Base-by-base conservation (phyloP, 306 rosid genomes). In the Gleditsia sinensis region DNA sequence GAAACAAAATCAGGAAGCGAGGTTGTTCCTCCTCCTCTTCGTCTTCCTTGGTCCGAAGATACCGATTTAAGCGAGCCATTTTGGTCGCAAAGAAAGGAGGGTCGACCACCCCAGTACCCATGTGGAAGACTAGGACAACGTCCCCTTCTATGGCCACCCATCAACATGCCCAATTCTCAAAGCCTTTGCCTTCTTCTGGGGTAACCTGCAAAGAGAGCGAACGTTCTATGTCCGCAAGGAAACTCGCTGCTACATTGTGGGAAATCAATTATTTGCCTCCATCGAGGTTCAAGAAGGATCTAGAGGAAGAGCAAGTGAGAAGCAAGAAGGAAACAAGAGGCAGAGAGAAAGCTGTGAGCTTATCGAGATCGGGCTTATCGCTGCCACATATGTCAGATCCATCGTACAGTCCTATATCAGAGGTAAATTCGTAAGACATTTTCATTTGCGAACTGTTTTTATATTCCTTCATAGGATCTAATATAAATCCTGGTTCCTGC, bases 191-290 rank as follows among this genome's bases (percentile, higher is more conserved):
- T 71, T 62, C 73, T 45, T 76, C 82, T 65, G 78, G 77, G 71
- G 58, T 82, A 19, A 76, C 75, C n/a, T 45, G 42, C 6, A 85
- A 70, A 72, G 92, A 83, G 21, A 90, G 79, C 67, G 86, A 83
- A 5, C 57, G 74, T 17, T 86, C 91, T 30, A 79, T 82, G 0
- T 93, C 98, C 0, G 97, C 96, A 0, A 76, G 97, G 37, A 94
- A 91, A 78, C 87, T 91, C 0, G 97, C 96, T 30, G 96, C 97
- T 45, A 83, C 96, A 5, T 71, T 90, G 16, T 92, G 98, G 98
- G 98, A 86, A 71, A 85, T 88, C 66, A 84, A 90, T 76, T 90
- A 84, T 70, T 65, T 72, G 21, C 75, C 83, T 58, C 72, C 83
- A 5, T 82, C 81, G 58, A 82, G 70, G 69, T 72, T 71, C 25